A percentile compares a stretch with the other conserved stretches of the same genome.
These are phyloP conservation scores for Chalara sp. DNA, from an alignment of 2,329 filamentous ascomycete genomes.

Conservation along the genomic window DNA sequence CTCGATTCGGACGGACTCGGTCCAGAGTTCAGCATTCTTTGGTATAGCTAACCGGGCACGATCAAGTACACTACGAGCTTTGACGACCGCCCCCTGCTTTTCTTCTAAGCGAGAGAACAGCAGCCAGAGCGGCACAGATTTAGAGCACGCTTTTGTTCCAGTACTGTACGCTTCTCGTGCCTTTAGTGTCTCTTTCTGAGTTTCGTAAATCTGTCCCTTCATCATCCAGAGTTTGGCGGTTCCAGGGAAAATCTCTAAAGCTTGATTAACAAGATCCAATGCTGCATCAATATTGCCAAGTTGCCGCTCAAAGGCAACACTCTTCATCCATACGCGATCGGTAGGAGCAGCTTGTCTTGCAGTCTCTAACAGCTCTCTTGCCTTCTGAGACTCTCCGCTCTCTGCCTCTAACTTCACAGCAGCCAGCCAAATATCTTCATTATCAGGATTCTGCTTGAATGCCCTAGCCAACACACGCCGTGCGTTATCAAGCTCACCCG, in stretches of 20 bases:
- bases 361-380: slow-evolving; percentile 71
- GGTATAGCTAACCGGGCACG: slow-evolving; percentile 82
- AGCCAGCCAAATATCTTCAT: slow-evolving; percentile 96
- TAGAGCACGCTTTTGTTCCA: slow-evolving; percentile 80
- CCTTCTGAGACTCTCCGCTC: slow-evolving; percentile 74
- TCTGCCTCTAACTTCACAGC: slow-evolving; percentile 96
- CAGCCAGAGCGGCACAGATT: slow-evolving; percentile 82
- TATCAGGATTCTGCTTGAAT: slow-evolving; percentile 92
- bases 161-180: slow-evolving; percentile 85
- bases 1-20: slow-evolving; percentile 90
- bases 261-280: slow-evolving; percentile 80
- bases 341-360: slow-evolving; percentile 87
- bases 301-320: slow-evolving; percentile 86
- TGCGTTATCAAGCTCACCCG: slow-evolving; percentile 80
- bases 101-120: slow-evolving; percentile 87
- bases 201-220: slow-evolving; percentile 96
- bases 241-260: slow-evolving; percentile 77
- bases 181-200: slow-evolving; percentile 69
- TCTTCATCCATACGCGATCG: slow-evolving; percentile 96
- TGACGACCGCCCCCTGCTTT: slow-evolving; percentile 73
- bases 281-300: slow-evolving; percentile 72
- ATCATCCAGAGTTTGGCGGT: slow-evolving; percentile 94
- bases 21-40: slow-evolving; percentile 79
- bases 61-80: slow-evolving; percentile 89
- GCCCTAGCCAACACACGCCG: slow-evolving; percentile 79